These are phyloP conservation scores for Lodderomyces margitis DNA, from an alignment of 1,139 yeast genomes.

Conservation along the genomic window DNA sequence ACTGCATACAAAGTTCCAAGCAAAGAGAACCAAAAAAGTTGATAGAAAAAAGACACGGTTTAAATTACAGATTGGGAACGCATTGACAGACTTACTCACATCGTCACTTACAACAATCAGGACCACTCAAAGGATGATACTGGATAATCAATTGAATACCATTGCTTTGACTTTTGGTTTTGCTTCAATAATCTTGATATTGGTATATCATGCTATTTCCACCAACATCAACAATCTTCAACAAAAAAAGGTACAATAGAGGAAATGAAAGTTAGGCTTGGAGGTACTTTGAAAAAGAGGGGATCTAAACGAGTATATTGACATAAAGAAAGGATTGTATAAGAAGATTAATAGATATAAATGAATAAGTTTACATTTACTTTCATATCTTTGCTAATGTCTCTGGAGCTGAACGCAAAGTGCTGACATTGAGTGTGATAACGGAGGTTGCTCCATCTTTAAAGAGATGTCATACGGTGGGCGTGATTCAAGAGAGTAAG, in stretches of 20 bases:
- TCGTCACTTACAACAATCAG: no score
- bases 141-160: constrained; percentile 73
- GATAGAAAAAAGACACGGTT: background rate
- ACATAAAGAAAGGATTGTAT: no score
- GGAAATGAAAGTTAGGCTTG: background rate
- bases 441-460: background rate
- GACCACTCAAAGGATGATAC: constrained; percentile 52
- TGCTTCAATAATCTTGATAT: constrained; percentile 65
- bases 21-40: no score
- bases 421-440: no score
- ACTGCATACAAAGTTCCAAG: no score
- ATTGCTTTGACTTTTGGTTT: constrained; percentile 78
- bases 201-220: constrained; percentile 63
- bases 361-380: no score
- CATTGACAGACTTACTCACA: no score
- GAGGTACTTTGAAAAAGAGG: background rate
- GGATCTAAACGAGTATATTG: background rate
- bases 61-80: no score
- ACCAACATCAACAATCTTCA: constrained; percentile 33
- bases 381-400: no score
- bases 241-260: constrained; percentile 6
- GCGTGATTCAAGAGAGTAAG: background rate
- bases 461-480: background rate
- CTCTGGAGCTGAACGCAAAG: no score
- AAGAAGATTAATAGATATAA: no score